phyloP scores from a whole-genome alignment of 176 grass and related monocot genomes.

The Triticum dicoccoides region DNA sequence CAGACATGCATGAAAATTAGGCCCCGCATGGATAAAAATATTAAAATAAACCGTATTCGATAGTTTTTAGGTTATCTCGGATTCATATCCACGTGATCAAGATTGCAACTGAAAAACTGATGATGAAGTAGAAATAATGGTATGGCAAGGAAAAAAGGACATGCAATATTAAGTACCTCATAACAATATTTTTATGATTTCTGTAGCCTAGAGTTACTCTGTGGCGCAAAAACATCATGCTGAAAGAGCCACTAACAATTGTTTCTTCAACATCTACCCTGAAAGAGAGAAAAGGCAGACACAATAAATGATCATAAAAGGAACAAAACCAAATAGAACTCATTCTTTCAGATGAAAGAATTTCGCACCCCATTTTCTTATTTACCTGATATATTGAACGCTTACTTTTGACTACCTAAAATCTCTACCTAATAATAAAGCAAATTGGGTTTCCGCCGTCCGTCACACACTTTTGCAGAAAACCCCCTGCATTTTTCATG shows the following conservation, averaged over 20 bases:
- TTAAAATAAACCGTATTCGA: conserved; percentile 12
- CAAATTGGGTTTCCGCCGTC: no score
- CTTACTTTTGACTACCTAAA: not conserved
- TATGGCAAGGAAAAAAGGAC: not conserved
- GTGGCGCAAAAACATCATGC: conserved; percentile 93
- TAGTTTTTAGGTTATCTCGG: conserved; percentile 1
- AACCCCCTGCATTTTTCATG: no score
- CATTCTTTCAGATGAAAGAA: not conserved
- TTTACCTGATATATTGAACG: not conserved
- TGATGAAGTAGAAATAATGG: not conserved
- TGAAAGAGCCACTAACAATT: conserved; percentile 86
- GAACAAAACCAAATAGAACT: not conserved
- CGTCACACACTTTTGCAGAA: no score
- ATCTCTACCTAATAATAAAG: no score
- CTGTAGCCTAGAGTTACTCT: conserved; percentile 81
- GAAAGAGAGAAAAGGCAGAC: conserved; percentile 27
- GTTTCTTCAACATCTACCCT: conserved; percentile 94
- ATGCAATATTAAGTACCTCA: conserved; percentile 58
- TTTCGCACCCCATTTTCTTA: not conserved
- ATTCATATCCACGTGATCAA: not conserved
- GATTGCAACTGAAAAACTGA: not conserved
- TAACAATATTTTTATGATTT: conserved; percentile 94
- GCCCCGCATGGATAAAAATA: not conserved
- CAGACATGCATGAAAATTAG: conserved; percentile 6
- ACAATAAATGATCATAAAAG: conserved; percentile 1